Conservation (phyloP, 2,329 filamentous ascomycete genomes). For the Chaetomium strumarium region DNA sequence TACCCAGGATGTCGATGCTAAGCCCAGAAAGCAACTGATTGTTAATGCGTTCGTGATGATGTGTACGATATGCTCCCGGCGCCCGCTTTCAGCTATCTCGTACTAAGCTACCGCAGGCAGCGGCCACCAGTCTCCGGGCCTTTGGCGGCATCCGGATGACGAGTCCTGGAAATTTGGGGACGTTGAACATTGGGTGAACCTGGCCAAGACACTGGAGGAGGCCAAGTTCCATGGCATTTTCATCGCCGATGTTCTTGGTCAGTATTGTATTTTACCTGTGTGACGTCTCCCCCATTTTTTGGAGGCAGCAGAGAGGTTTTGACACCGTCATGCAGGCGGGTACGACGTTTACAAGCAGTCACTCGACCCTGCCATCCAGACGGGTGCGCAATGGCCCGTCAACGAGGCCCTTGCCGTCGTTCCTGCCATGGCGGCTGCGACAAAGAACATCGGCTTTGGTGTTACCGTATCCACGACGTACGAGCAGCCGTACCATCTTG, state of each 20-base stretch:
- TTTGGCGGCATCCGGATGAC: constrained; percentile 59
- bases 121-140: constrained; percentile 42
- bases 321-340: constrained; percentile 36
- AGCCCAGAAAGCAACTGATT: no score
- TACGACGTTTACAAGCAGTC: constrained; percentile 66
- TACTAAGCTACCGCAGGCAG: constrained; percentile 25
- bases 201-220: constrained; percentile 54
- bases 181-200: constrained; percentile 53
- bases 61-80: not conserved
- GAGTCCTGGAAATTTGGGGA: constrained; percentile 56
- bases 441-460: constrained; percentile 61
- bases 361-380: constrained; percentile 50
- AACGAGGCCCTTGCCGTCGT: constrained; percentile 60
- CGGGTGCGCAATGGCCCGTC: constrained; percentile 65
- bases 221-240: constrained; percentile 63
- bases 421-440: constrained; percentile 62
- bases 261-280: constrained; percentile 1
- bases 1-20: not conserved
- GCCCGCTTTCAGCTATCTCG: not conserved
- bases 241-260: constrained; percentile 57
- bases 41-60: not conserved
- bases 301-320: not conserved
- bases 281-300: not conserved
- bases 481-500: constrained; percentile 62
- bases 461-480: constrained; percentile 64